phyloP scores from a whole-genome alignment of 345 rosid genomes.

The Melaleuca alternifolia region DNA sequence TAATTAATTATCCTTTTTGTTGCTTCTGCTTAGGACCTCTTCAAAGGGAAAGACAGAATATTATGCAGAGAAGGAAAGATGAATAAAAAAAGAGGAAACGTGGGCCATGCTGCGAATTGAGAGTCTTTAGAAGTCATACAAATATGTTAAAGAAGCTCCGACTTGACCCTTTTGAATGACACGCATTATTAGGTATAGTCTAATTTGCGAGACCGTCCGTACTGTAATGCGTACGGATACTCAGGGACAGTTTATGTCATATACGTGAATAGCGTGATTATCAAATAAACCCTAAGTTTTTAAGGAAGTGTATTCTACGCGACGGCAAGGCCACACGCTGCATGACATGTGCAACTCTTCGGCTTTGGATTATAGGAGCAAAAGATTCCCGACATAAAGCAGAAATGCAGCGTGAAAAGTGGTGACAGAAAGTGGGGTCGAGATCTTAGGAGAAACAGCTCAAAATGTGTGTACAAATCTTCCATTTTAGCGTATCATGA shows the following conservation, averaged over 20 bases:
- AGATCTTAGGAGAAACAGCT: not conserved
- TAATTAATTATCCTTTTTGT: not conserved
- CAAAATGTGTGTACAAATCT: not conserved
- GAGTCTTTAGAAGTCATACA: not conserved
- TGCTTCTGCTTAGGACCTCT: not conserved
- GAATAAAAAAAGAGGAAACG: not conserved
- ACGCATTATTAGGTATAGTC: not conserved
- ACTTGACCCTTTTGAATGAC: not conserved
- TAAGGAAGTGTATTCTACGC: accelerated
- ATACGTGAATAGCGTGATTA: not conserved
- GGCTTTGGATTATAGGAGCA: not conserved
- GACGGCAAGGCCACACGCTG: not conserved
- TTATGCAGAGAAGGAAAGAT: not conserved
- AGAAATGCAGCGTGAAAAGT: not conserved
- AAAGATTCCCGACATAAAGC: not conserved
- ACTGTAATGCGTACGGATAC: not conserved
- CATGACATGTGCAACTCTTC: not conserved
- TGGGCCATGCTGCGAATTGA: not conserved
- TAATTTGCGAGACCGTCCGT: too few relatives aligned
- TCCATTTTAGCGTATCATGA: not conserved
- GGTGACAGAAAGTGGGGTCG: not conserved
- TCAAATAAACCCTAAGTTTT: not conserved
- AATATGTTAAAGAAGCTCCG: not conserved
- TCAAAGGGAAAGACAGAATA: not conserved
- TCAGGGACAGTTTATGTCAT: not conserved